Percentiles rank a stretch among this genome's conserved stretches.
Evolutionary conservation across 2,329 filamentous ascomycete species (phyloP).

Genomic region (Colletotrichum salicis): DNA sequence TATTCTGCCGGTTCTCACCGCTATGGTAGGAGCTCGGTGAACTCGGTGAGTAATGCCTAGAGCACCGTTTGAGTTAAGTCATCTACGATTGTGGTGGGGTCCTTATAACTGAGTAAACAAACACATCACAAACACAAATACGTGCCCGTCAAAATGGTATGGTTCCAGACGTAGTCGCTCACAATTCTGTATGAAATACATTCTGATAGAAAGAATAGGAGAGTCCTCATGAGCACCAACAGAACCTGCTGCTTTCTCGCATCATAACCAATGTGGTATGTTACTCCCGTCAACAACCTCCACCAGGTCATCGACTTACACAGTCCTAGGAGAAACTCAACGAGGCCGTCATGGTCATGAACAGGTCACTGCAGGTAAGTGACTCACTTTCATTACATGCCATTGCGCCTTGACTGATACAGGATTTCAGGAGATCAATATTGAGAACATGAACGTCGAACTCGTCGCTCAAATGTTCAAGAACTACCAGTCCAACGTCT

Average conservation of each 20-base stretch:
- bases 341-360: conserved; percentile 90
- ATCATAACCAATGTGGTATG: conserved; percentile 98
- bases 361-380: conserved; percentile 84
- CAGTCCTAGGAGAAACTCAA: conserved; percentile 88
- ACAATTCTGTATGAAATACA: neutral
- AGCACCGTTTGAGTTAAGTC: neutral
- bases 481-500: conserved; percentile 97
- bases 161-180: neutral
- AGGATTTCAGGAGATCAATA: conserved; percentile 83
- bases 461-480: conserved; percentile 99
- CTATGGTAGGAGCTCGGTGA: conserved; percentile 7
- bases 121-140: neutral
- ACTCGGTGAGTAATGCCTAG: conserved; percentile 1
- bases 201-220: conserved; percentile 64
- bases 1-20: conserved; percentile 35
- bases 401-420: neutral
- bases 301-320: conserved; percentile 26
- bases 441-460: conserved; percentile 99
- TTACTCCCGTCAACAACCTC: conserved; percentile 35
- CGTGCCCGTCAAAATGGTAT: conserved; percentile 31
- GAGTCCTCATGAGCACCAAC: conserved; percentile 96
- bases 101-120: conserved; percentile 21
- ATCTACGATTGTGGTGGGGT: neutral
- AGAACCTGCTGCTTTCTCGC: conserved; percentile 89
- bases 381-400: neutral